phyloP scores from a whole-genome alignment of 352 stramenopile genomes.

The Phytopythium helicoides region DNA sequence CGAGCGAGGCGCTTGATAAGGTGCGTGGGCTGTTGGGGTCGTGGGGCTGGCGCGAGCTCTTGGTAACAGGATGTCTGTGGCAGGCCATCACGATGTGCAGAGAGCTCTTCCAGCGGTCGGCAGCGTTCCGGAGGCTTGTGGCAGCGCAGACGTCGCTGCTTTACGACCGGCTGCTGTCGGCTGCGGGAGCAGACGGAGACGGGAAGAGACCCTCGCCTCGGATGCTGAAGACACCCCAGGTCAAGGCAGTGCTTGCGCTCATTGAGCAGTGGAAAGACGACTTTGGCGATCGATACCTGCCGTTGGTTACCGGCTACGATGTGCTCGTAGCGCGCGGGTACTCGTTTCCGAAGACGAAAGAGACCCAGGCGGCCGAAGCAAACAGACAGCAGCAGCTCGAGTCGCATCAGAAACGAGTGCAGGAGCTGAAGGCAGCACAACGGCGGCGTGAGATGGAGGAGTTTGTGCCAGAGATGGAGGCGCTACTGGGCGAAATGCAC shows the following conservation, averaged over 20 bases:
- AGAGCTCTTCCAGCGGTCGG: conserved; percentile 62
- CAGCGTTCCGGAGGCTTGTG: conserved; percentile 46
- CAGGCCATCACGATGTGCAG: conserved; percentile 32
- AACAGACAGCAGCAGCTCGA: conserved; percentile 21
- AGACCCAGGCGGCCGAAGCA: neutral
- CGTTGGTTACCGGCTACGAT: conserved; percentile 46
- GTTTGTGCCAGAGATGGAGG: conserved; percentile 61
- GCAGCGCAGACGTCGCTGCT: conserved; percentile 36
- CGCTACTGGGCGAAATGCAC: conserved; percentile 65
- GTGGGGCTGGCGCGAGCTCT: too few species aligned
- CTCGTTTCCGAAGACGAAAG: conserved; percentile 31
- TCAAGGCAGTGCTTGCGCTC: conserved; percentile 37
- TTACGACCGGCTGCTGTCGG: conserved; percentile 44
- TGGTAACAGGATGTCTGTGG: neutral
- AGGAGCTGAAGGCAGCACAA: conserved; percentile 22
- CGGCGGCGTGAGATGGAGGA: conserved; percentile 42
- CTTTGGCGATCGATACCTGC: conserved; percentile 57
- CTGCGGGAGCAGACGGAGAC: conserved; percentile 34
- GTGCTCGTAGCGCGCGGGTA: conserved; percentile 51
- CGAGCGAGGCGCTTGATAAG: neutral
- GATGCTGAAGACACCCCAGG: conserved; percentile 13
- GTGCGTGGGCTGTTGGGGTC: too few species aligned
- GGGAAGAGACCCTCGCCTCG: neutral
- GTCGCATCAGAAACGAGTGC: conserved; percentile 22
- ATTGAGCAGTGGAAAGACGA: conserved; percentile 62